Base-by-base conservation (phyloP, 805 yeast genomes). In the Metschnikowia cerradonensis region DNA sequence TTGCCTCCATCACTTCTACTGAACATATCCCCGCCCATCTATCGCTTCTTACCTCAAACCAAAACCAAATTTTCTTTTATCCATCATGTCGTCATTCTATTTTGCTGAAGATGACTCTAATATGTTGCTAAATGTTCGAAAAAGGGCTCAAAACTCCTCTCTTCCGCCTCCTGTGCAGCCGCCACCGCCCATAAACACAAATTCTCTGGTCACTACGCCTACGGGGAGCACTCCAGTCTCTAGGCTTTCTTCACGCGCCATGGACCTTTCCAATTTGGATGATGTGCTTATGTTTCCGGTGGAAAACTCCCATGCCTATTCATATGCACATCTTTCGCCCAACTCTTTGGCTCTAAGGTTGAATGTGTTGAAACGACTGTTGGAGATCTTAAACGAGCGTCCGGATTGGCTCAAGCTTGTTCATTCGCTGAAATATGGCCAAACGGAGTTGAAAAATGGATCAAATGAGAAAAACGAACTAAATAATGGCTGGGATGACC, bases 261-360 rank as follows among this genome's bases (percentile, higher is more conserved):
- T 50, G 10, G 58, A 53, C 6, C 30, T 50, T 20, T 22, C 55
- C 31, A 52, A 45, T 39, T 47, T 56, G 41, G 49, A 57, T 17
- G 77, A 84, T 49, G 73, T 86, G 17, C 63, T 83, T 37, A 78
- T 75, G 54, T 85, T 88, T 61, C 90, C 92, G 4, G 81, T 83
- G 23, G 90, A 86, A 58, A 86, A 94, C 11, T 81, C 94, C 1
- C 91, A 87, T 63, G 86, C 95, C 1, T 89, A 86, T 62, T 88
- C 96, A 0, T 89, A 89, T 64, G 89, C 94, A 2, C 88, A 86
- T 48, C 69, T 88, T 50, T 84, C 92, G 1, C 94, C 91, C 8
- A 86, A 87, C 62, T 85, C 95, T 1, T 67, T 89, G 50, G 88
- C 94, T 0, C 78, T 88, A 44, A 72, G 96, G 50, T 67, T 89